A percentile compares a stretch with the other conserved stretches of the same genome.
Evolutionary conservation across 768 basidiomycete species (phyloP).

Genomic region (Suillus discolor): DNA sequence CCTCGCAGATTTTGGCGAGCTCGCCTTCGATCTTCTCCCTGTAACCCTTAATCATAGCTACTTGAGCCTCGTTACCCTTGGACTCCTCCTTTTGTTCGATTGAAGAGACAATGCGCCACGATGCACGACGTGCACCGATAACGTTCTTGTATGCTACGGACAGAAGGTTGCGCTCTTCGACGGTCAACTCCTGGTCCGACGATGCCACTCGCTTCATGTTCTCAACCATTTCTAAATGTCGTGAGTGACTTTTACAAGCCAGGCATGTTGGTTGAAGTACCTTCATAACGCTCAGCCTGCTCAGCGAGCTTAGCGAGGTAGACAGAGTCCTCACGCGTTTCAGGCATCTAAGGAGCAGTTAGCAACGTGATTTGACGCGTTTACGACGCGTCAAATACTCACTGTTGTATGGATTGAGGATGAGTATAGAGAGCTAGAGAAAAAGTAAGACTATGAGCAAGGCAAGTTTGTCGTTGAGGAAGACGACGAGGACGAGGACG

Average conservation of each 20-base stretch:
- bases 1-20: conserved; percentile 97
- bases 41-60: conserved; percentile 97
- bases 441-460: conserved; percentile 36
- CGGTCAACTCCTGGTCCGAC: conserved; percentile 96
- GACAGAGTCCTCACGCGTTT: conserved; percentile 91
- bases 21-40: conserved; percentile 97
- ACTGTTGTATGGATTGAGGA: conserved; percentile 42
- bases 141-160: conserved; percentile 99
- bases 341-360: conserved; percentile 61
- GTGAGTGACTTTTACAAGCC: conserved; percentile 11
- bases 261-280: conserved; percentile 39
- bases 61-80: conserved; percentile 96
- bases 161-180: conserved; percentile 97
- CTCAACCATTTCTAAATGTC: conserved; percentile 86
- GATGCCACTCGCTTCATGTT: conserved; percentile 99
- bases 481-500: conserved; percentile 40
- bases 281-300: conserved; percentile 99
- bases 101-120: conserved; percentile 97
- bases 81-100: conserved; percentile 99
- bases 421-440: conserved; percentile 22
- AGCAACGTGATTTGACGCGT: conserved; percentile 37
- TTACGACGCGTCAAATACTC: conserved; percentile 38
- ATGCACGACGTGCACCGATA: conserved; percentile 96
- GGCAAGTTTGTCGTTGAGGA: conserved; percentile 34
- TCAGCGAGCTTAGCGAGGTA: conserved; percentile 99